A percentile compares a stretch with the other conserved stretches of the same genome.
phyloP scores from a whole-genome alignment of 495 filamentous ascomycete genomes.

The Oidiodendron maius region DNA sequence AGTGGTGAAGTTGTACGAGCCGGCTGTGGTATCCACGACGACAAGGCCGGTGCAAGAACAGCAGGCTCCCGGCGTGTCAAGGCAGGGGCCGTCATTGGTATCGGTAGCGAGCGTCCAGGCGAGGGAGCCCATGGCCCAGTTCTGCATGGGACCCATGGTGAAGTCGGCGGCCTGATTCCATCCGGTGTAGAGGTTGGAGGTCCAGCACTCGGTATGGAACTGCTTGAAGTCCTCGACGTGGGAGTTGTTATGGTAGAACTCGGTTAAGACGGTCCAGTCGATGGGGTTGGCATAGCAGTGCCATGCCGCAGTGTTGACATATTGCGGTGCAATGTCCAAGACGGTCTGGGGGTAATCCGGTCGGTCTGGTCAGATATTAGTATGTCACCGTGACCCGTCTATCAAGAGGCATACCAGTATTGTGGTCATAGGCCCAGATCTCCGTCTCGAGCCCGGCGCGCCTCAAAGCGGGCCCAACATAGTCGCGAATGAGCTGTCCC shows the following conservation, averaged over 20 bases:
- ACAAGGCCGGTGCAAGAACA: slow-evolving; percentile 43
- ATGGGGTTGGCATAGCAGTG: slow-evolving; percentile 46
- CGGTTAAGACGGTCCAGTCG: slow-evolving; percentile 44
- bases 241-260: slow-evolving; percentile 41
- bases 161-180: slow-evolving; percentile 48
- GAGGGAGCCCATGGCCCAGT: slow-evolving; percentile 46
- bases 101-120: slow-evolving; percentile 52
- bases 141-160: slow-evolving; percentile 49
- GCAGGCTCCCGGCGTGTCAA: slow-evolving; percentile 41
- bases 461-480: slow-evolving; percentile 40
- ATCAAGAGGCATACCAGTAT: slow-evolving; percentile 44
- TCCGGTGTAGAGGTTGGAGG: slow-evolving; percentile 29
- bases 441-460: slow-evolving; percentile 35
- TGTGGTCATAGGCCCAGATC: slow-evolving; percentile 53
- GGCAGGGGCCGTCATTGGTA: slow-evolving; percentile 43
- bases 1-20: slow-evolving; percentile 36
- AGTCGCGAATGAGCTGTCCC: slow-evolving; percentile 39
- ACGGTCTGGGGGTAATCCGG: slow-evolving; percentile 43
- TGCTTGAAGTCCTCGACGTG: slow-evolving; percentile 47
- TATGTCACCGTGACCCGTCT: background rate
- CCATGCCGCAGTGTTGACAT: slow-evolving; percentile 45
- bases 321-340: slow-evolving; percentile 33
- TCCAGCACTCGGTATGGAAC: slow-evolving; percentile 59
- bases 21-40: slow-evolving; percentile 35
- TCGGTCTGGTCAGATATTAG: slow-evolving; percentile 19